Base-by-base conservation (phyloP, 345 rosid species). In the Melaleuca alternifolia region DNA sequence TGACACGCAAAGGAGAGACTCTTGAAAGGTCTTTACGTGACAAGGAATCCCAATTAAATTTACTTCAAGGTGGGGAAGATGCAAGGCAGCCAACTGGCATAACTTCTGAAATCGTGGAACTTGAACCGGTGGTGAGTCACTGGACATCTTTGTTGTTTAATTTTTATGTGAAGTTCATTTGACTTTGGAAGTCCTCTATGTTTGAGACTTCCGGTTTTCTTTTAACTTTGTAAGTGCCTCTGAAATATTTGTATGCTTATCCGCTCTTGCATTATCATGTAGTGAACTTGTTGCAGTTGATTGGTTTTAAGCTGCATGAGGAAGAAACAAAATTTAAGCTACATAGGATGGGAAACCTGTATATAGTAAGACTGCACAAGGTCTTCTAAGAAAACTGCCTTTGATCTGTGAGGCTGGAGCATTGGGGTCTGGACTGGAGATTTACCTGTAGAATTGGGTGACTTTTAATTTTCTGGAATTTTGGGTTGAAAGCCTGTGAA, bases 111-210 rank as follows among this genome's bases (percentile, higher is more conserved):
- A 94, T 96, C 57, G 89, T 92, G 84, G 95, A 97, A 94, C 94
- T 94, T 82, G 96, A 96, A 92, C 98, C 99, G n/a, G 84, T 94
- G 95, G 99, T 95, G 90, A 95, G 98, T 90, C 82, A 51, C 76
- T 87, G 56, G 76, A 65, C 87, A 46, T 37, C 76, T n/a, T 82
- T 79, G 53, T 75, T 10, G 23, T 51, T 86, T 62, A 37, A 9
- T 24, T 77, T 26, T 37, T 1, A 33, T 83, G 53, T 37, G 44
- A 71, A 71, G n/a, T 53, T 84, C 50, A 48, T 82, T 26, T 30
- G 11, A 52, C 26, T 52, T 11, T 54, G 85, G 26, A 26, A 51
- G 10, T 54, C 48, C 61, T 84, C 85, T 84, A 15, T 54, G 65
- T 16, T 21, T 30, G 30, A 24, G 15, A 83, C 65, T 84, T 84